A percentile compares a stretch with the other conserved stretches of the same genome.
Conservation (phyloP, 2,329 filamentous ascomycete species). For the Parafenestella ontariensis region DNA sequence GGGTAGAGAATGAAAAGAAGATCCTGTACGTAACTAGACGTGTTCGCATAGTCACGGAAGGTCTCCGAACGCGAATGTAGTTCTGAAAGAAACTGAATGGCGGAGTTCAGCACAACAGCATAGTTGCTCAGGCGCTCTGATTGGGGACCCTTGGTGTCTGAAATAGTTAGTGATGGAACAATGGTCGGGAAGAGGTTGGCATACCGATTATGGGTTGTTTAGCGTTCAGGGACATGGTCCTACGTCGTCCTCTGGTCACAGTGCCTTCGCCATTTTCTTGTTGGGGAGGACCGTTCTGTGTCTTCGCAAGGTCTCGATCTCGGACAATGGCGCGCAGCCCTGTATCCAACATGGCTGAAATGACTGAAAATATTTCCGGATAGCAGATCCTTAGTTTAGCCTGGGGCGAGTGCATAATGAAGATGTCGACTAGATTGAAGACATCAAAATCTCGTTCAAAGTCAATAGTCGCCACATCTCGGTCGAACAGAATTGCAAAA, state of each 20-base stretch:
- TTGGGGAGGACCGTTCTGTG: constrained; percentile 23
- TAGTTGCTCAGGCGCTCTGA: constrained; percentile 60
- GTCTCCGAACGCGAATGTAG: constrained; percentile 76
- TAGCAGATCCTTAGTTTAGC: constrained; percentile 70
- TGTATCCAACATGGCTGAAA: constrained; percentile 86
- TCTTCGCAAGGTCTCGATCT: constrained; percentile 37
- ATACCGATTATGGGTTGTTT: constrained; percentile 55
- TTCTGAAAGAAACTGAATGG: constrained; percentile 80
- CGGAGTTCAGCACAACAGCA: constrained; percentile 72
- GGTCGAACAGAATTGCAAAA: constrained; percentile 86
- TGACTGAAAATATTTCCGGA: constrained; percentile 78
- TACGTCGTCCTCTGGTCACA: constrained; percentile 55
- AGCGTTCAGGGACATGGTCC: constrained; percentile 71
- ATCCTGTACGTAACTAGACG: constrained; percentile 81
- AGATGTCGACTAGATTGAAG: constrained; percentile 75
- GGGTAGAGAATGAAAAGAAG: constrained; percentile 84
- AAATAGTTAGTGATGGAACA: constrained; percentile 16
- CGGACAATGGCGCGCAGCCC: constrained; percentile 67
- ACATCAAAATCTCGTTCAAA: constrained; percentile 77
- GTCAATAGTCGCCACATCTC: constrained; percentile 77
- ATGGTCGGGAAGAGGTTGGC: not conserved
- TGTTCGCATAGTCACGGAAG: constrained; percentile 83
- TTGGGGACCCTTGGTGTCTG: constrained; percentile 42
- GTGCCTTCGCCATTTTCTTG: constrained; percentile 24
- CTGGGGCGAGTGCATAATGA: constrained; percentile 56